phyloP scores from a whole-genome alignment of 2,329 filamentous ascomycete species.

The Dothideomycetes sp. region DNA sequence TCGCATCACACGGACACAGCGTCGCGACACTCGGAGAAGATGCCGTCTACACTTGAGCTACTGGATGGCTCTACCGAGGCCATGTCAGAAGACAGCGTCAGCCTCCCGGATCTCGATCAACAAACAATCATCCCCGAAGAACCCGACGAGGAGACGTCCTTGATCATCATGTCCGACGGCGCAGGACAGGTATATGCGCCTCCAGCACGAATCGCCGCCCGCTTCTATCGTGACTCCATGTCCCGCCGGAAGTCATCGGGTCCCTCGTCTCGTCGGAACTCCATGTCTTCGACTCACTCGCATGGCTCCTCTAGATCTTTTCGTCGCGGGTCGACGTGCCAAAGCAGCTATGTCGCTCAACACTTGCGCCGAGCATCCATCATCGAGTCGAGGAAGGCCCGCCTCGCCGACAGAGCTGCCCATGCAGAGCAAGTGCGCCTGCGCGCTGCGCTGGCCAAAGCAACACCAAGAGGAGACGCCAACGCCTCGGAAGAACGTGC shows the following conservation, averaged over 20 bases:
- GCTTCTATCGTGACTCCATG: constrained; percentile 57
- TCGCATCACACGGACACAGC: not conserved
- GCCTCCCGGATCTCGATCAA: constrained; percentile 4
- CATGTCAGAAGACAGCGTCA: constrained; percentile 6
- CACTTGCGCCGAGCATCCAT: constrained; percentile 71
- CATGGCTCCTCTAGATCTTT: constrained; percentile 52
- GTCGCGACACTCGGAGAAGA: not conserved
- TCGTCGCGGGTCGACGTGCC: constrained; percentile 40
- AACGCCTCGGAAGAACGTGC: constrained; percentile 65
- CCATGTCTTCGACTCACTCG: constrained; percentile 64
- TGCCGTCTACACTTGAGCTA: constrained; percentile 2
- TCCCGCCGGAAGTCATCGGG: constrained; percentile 63
- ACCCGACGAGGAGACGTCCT: constrained; percentile 3
- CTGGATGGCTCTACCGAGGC: constrained; percentile 1
- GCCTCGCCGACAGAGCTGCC: constrained; percentile 67
- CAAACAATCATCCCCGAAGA: constrained; percentile 4
- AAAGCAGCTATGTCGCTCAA: constrained; percentile 69
- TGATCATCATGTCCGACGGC: constrained; percentile 25
- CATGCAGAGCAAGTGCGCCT: constrained; percentile 76
- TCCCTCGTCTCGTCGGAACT: constrained; percentile 68
- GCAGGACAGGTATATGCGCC: constrained; percentile 44
- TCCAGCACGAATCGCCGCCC: constrained; percentile 65
- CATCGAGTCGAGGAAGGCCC: constrained; percentile 67
- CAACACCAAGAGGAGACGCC: constrained; percentile 46
- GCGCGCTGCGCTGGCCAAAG: constrained; percentile 63